Evolutionary conservation across 2,329 filamentous ascomycete genomes (phyloP).

Genomic region (Aspergillus tamarii): DNA sequence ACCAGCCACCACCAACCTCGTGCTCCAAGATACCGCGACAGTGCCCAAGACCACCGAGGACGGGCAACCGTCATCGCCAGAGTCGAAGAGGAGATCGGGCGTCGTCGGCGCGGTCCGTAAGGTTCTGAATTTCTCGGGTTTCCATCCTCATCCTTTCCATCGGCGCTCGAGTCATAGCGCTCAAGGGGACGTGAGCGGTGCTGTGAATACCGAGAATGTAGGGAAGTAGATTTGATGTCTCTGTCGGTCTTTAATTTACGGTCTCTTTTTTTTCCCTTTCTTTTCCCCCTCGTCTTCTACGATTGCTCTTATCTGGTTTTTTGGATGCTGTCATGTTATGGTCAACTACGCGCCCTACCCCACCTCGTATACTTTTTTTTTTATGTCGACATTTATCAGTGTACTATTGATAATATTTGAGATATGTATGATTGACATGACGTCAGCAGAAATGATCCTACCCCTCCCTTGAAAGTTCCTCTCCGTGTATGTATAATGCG

Average conservation of each 20-base stretch:
- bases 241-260: background rate
- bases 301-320: background rate
- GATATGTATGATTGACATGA: background rate
- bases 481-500: background rate
- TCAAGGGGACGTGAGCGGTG: slow-evolving; percentile 7
- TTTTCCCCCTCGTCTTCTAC: background rate
- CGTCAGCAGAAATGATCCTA: background rate
- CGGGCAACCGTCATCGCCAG: slow-evolving; percentile 19
- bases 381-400: background rate
- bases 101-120: slow-evolving; percentile 47
- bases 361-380: background rate
- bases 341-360: background rate
- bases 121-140: slow-evolving; percentile 41
- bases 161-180: slow-evolving; percentile 35
- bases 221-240: slow-evolving; percentile 1
- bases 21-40: slow-evolving; percentile 33
- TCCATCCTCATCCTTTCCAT: slow-evolving; percentile 42
- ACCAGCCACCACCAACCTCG: slow-evolving; percentile 35
- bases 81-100: slow-evolving; percentile 34
- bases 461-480: background rate
- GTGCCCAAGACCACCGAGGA: slow-evolving; percentile 24
- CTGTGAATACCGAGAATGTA: background rate
- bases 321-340: background rate
- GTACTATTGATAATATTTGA: background rate
- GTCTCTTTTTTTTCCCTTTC: background rate